phyloP scores from a whole-genome alignment of 2,329 filamentous ascomycete genomes.

The Colletotrichum chlorophyti region DNA sequence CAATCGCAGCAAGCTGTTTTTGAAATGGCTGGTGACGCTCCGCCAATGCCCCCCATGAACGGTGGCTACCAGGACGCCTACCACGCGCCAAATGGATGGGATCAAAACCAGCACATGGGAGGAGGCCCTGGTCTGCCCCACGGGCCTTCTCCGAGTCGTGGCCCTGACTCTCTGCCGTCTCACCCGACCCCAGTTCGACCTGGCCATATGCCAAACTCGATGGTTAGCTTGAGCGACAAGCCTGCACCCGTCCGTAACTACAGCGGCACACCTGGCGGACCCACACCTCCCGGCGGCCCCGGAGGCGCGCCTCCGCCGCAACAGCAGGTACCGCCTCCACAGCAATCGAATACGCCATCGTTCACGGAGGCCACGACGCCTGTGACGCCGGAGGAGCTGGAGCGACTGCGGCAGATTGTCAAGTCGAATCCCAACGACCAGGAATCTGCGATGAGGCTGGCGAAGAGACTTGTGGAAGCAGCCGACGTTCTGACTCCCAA shows the following conservation, averaged over 20 bases:
- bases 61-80: slow-evolving; percentile 29
- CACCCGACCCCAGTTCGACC: slow-evolving; percentile 70
- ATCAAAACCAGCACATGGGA: slow-evolving; percentile 21
- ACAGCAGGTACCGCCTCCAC: slow-evolving; percentile 35
- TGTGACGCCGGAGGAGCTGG: slow-evolving; percentile 81
- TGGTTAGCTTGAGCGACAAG: slow-evolving; percentile 61
- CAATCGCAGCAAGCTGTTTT: slow-evolving; percentile 73
- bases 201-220: slow-evolving; percentile 65
- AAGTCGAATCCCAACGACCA: slow-evolving; percentile 77
- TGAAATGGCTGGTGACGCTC: slow-evolving; percentile 73
- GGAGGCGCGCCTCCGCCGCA: slow-evolving; percentile 43
- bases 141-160: slow-evolving; percentile 39
- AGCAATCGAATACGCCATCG: slow-evolving; percentile 33
- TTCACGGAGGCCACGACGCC: slow-evolving; percentile 45
- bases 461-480: slow-evolving; percentile 87
- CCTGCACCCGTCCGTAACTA: slow-evolving; percentile 67
- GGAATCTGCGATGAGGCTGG: slow-evolving; percentile 73
- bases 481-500: slow-evolving; percentile 73
- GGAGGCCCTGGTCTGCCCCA: slow-evolving; percentile 35
- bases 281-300: slow-evolving; percentile 35
- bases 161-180: slow-evolving; percentile 57
- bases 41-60: slow-evolving; percentile 57
- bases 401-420: slow-evolving; percentile 72
- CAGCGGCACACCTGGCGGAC: slow-evolving; percentile 54
- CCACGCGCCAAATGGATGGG: slow-evolving; percentile 28